Base-by-base conservation (phyloP, 306 rosid genomes). In the Trichosanthes truncata region DNA sequence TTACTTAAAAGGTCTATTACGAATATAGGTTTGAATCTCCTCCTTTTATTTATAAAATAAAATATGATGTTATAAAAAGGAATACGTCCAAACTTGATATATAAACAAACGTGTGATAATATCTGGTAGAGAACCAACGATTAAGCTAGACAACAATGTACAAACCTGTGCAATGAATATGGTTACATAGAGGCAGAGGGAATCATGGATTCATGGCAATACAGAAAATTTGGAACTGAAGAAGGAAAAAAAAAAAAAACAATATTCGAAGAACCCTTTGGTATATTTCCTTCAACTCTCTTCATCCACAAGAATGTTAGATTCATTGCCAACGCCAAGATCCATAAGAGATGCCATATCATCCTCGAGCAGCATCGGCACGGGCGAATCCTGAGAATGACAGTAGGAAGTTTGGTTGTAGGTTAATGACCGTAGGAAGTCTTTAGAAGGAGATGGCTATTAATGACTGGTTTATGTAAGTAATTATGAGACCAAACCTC, bases 291-390 rank as follows among this genome's bases (percentile, higher is more conserved):
- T 23, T 90, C 76, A 94, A 82, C 86, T 84, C 84, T 89, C 93
- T 87, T 91, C 96, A 49, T 93, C 97, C 35, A 95, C 84, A 66
- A 95, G 96, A 85, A 95, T 87, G 79, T 74, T 80, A 18, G 98
- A 88, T 36, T 82, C 89, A 55, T 85, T 89, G 82, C 91, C 93
- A 82, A 89, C 81, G 73, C 98, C 97, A 46, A 88, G 43, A 78
- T 91, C 97, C 60, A 88, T 82, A 31, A 95, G 85, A 77, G 96
- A 85, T 59, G 88, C 88, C 89, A 86, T 86, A 74, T 95, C 97
- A 75, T 87, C 90, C 60, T 92, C 93, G 4, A 92, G 97, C 87
- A 87, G 53, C 53, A 85, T 48, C 0, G 97, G 98, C 78, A 95
- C 35, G 25, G 97, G 98, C 79, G 88, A 91, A 74, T 95, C 93